phyloP scores from a whole-genome alignment of 441 rosid genomes.

The Breynia disticha region DNA sequence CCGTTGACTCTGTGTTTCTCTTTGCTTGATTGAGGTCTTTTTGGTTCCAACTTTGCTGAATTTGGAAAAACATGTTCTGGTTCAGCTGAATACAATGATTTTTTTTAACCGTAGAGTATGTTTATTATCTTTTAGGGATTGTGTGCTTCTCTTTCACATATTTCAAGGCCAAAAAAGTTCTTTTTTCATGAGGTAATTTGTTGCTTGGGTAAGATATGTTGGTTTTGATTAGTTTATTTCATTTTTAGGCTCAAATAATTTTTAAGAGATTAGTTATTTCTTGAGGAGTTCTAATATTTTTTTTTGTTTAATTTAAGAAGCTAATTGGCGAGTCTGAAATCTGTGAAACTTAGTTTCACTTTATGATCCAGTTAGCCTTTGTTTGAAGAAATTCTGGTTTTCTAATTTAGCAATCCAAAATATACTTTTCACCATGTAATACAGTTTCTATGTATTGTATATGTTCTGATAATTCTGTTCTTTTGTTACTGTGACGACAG shows the following conservation, averaged over 20 bases:
- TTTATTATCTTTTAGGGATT: background rate
- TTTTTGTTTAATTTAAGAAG: no score
- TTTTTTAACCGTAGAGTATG: background rate
- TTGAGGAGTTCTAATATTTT: no score
- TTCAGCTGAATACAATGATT: background rate
- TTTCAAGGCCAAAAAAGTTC: slow-evolving; percentile 1
- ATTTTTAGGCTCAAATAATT: background rate
- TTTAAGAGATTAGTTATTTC: background rate
- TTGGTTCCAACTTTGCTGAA: background rate
- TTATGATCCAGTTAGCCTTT: no score
- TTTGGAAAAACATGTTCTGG: background rate
- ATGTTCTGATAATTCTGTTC: slow-evolving; percentile 12
- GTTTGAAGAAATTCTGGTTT: no score
- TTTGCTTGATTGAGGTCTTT: background rate
- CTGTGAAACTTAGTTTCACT: no score
- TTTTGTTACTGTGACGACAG: slow-evolving; percentile 17
- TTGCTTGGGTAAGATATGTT: background rate
- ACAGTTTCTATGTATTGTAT: background rate
- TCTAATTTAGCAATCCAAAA: background rate
- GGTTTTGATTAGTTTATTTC: background rate
- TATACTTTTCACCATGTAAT: background rate
- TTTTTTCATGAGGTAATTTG: background rate
- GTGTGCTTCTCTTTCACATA: background rate
- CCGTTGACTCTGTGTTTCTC: slow-evolving; percentile 2
- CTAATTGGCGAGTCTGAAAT: no score